These are phyloP conservation scores for Aspergillus udagawae DNA, from an alignment of 2,329 filamentous ascomycete genomes.

Conservation along the genomic window DNA sequence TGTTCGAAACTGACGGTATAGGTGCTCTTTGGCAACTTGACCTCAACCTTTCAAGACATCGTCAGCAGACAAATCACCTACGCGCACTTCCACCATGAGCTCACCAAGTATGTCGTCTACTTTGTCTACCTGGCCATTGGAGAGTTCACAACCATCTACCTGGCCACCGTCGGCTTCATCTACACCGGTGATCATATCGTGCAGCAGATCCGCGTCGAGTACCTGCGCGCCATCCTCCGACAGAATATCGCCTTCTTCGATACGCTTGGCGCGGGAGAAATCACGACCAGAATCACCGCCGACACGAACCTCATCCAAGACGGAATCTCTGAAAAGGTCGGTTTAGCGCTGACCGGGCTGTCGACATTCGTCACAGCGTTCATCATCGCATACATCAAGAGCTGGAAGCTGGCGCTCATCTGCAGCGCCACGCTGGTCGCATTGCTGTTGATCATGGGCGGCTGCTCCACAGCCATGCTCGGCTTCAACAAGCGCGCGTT, in stretches of 20 bases:
- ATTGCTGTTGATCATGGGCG: constrained; percentile 68
- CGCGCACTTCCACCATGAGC: constrained; percentile 54
- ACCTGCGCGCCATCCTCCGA: constrained; percentile 73
- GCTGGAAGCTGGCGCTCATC: constrained; percentile 90
- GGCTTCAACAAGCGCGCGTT: constrained; percentile 73
- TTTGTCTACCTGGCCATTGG: constrained; percentile 78
- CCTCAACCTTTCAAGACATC: constrained; percentile 65
- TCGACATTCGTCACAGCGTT: constrained; percentile 83
- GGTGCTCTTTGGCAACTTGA: constrained; percentile 68
- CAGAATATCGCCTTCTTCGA: constrained; percentile 92
- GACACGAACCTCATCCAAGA: constrained; percentile 90
- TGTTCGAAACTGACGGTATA: constrained; percentile 7
- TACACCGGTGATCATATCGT: constrained; percentile 75
- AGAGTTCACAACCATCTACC: constrained; percentile 69
- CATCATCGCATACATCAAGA: constrained; percentile 80
- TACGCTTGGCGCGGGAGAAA: constrained; percentile 81
- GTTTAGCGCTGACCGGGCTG: constrained; percentile 67
- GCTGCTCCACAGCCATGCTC: constrained; percentile 66
- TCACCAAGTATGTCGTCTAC: constrained; percentile 66
- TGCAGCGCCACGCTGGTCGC: constrained; percentile 73
- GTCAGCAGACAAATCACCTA: constrained; percentile 48
- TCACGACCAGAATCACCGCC: constrained; percentile 85
- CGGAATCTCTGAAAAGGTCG: constrained; percentile 83
- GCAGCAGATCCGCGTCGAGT: constrained; percentile 71
- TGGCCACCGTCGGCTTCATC: constrained; percentile 81